These are phyloP conservation scores for Comarum palustre DNA, from an alignment of 306 rosid species.

Conservation along the genomic window DNA sequence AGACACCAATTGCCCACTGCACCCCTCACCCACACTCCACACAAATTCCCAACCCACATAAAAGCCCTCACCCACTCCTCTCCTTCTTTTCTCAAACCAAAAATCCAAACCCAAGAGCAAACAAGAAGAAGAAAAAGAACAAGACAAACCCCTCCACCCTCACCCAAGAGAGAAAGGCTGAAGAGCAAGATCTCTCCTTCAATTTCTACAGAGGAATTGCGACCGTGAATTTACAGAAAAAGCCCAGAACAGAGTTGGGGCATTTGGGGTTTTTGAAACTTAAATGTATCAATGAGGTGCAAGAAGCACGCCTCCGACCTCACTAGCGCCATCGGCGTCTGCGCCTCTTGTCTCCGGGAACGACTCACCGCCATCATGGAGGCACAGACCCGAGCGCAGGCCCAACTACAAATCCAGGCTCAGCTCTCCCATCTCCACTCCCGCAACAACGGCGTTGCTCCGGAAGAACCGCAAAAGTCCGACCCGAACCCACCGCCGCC, in stretches of 20 bases:
- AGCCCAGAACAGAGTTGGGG: not conserved
- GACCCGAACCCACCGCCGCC: constrained; percentile 37
- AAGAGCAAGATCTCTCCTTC: not conserved
- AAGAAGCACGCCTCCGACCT: constrained; percentile 59
- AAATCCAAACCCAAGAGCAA: constrained; percentile 11
- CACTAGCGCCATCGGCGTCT: constrained; percentile 71
- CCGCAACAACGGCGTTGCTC: constrained; percentile 24
- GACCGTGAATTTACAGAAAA: not conserved
- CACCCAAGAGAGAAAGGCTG: not conserved
- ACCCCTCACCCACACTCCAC: constrained; percentile 22
- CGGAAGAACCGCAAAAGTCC: constrained; percentile 39
- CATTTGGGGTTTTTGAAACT: not conserved
- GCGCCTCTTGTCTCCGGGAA: constrained; percentile 84
- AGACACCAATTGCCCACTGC: constrained; percentile 22
- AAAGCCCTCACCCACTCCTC: constrained; percentile 33
- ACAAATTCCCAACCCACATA: constrained; percentile 20
- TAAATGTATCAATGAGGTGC: constrained; percentile 70
- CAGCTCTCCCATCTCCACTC: constrained; percentile 34
- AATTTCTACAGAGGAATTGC: not conserved
- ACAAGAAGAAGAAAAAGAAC: constrained; percentile 19
- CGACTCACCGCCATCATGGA: constrained; percentile 53
- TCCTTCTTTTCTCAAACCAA: not conserved
- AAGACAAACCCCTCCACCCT: constrained; percentile 47
- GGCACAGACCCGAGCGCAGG: constrained; percentile 55
- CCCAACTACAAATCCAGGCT: constrained; percentile 40